Evolutionary conservation across 495 filamentous ascomycete genomes (phyloP).

Genomic region (Aspergillus sclerotioniger): DNA sequence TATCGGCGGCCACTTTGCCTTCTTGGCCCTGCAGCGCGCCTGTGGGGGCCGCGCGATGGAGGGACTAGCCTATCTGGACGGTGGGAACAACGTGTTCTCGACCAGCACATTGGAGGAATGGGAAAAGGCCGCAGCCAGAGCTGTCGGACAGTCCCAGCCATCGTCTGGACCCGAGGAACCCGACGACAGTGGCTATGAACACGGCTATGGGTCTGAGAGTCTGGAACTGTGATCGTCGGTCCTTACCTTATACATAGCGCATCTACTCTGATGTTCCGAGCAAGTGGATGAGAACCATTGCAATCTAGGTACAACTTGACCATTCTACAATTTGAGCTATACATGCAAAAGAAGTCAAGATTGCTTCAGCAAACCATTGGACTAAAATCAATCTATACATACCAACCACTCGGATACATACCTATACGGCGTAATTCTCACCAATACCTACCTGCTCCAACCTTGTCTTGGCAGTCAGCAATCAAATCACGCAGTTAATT

Average conservation of each 20-base stretch:
- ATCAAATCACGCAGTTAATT: no score
- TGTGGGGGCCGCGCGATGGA: slow-evolving; percentile 69
- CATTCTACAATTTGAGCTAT: not conserved
- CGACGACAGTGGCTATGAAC: not conserved
- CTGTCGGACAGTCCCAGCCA: slow-evolving; percentile 22
- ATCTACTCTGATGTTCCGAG: not conserved
- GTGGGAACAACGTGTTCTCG: slow-evolving; percentile 13
- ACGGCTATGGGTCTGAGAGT: slow-evolving; percentile 3
- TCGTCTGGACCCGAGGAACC: not conserved
- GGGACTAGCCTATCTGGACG: slow-evolving; percentile 63
- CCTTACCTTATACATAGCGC: not conserved
- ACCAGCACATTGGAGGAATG: slow-evolving; percentile 24
- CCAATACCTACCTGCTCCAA: no score
- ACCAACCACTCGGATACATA: no score
- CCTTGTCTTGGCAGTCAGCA: no score
- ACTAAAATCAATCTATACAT: no score
- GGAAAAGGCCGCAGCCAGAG: slow-evolving; percentile 24
- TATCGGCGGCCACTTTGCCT: slow-evolving; percentile 83
- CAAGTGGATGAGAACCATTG: not conserved
- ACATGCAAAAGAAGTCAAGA: not conserved
- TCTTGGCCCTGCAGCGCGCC: slow-evolving; percentile 72
- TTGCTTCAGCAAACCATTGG: no score
- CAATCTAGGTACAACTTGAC: not conserved
- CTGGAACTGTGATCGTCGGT: slow-evolving; percentile 9
- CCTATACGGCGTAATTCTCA: no score